phyloP scores from a whole-genome alignment of 2,329 filamentous ascomycete species.

The Beauveria brongniartii region DNA sequence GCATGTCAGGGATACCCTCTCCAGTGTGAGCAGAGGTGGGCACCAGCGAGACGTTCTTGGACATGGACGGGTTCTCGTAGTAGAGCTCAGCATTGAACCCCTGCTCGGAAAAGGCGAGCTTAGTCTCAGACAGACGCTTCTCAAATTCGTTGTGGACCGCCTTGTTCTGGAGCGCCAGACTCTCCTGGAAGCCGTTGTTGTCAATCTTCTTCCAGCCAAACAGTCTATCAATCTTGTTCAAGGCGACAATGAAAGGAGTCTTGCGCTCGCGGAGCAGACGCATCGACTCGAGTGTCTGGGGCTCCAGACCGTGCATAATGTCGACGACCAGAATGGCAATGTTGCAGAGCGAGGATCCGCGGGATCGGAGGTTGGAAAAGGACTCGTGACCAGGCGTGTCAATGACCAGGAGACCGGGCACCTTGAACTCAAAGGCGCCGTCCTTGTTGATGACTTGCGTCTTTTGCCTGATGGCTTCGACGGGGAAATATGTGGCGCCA shows the following conservation, averaged over 20 bases:
- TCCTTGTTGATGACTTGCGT: constrained; percentile 89
- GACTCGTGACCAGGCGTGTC: constrained; percentile 99
- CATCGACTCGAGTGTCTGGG: constrained; percentile 96
- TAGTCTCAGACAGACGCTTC: constrained; percentile 83
- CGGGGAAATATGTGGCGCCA: constrained; percentile 97
- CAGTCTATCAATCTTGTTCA: constrained; percentile 99
- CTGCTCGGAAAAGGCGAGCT: constrained; percentile 89
- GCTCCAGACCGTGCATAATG: constrained; percentile 99
- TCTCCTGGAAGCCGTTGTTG: constrained; percentile 97
- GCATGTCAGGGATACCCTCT: constrained; percentile 97
- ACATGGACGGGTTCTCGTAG: constrained; percentile 97
- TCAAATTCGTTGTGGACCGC: constrained; percentile 90
- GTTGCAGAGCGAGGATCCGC: constrained; percentile 97
- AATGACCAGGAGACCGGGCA: constrained; percentile 91
- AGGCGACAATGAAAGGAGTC: constrained; percentile 94
- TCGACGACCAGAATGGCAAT: constrained; percentile 98
- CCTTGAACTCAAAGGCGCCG: constrained; percentile 88
- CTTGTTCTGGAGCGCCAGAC: constrained; percentile 81
- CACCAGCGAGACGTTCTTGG: constrained; percentile 87
- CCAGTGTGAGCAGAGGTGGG: constrained; percentile 98
- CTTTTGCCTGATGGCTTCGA: constrained; percentile 87
- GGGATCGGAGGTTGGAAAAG: constrained; percentile 94
- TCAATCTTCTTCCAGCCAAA: constrained; percentile 99
- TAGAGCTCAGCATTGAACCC: constrained; percentile 96
- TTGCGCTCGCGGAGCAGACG: constrained; percentile 83